phyloP scores from a whole-genome alignment of 1,284 basidiomycete genomes.

The Macrocybe sp. region DNA sequence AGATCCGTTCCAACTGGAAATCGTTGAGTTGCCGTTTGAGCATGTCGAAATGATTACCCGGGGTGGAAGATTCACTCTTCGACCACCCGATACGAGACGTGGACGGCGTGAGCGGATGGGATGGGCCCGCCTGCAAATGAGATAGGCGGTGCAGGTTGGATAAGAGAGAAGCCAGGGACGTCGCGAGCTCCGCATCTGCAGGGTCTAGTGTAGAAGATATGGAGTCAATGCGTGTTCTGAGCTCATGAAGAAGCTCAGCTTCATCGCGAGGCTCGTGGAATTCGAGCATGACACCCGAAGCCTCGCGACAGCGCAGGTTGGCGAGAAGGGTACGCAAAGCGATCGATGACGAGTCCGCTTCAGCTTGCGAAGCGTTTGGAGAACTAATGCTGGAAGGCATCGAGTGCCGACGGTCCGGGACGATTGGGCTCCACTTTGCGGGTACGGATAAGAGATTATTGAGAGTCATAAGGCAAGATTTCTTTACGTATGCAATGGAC shows the following conservation, averaged over 20 bases:
- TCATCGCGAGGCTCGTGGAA: slow-evolving; percentile 36
- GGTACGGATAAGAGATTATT: slow-evolving; percentile 62
- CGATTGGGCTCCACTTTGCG: slow-evolving; percentile 49
- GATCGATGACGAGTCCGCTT: slow-evolving; percentile 34
- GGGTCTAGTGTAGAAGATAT: slow-evolving; percentile 39
- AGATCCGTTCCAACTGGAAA: slow-evolving; percentile 52
- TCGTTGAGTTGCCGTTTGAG: slow-evolving; percentile 67
- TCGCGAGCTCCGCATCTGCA: slow-evolving; percentile 56
- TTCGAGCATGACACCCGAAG: slow-evolving; percentile 41
- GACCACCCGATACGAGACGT: slow-evolving; percentile 15
- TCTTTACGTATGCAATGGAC: slow-evolving; percentile 65
- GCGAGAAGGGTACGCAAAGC: slow-evolving; percentile 60
- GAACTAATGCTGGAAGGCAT: slow-evolving; percentile 42
- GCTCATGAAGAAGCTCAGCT: slow-evolving; percentile 55
- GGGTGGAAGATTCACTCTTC: slow-evolving; percentile 22
- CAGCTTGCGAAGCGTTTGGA: slow-evolving; percentile 25
- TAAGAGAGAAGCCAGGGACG: slow-evolving; percentile 61
- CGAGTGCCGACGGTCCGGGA: slow-evolving; percentile 61
- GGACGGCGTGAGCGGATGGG: slow-evolving; percentile 11
- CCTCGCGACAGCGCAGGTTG: slow-evolving; percentile 51
- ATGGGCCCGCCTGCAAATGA: slow-evolving; percentile 25
- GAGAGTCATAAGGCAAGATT: slow-evolving; percentile 67
- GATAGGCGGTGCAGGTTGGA: slow-evolving; percentile 61
- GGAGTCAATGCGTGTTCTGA: slow-evolving; percentile 47
- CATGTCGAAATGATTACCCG: slow-evolving; percentile 48